Percentiles rank a stretch among this genome's conserved stretches.
Conservation (phyloP, 371 early-diverging fungal species). For the Lichtheimia hyalospora region DNA sequence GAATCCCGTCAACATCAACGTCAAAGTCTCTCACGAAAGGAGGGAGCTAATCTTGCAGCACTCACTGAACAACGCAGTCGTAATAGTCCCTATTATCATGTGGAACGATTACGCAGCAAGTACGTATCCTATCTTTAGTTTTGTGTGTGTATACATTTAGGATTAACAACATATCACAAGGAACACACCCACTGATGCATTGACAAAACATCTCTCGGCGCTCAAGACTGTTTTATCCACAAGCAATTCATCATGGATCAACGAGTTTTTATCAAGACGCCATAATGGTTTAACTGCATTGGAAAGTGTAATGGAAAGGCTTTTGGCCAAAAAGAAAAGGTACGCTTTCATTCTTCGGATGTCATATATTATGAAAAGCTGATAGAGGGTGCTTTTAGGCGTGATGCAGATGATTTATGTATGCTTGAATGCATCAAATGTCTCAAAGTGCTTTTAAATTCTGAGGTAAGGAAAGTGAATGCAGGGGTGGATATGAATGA, state of each 20-base stretch:
- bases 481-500: slow-evolving; percentile 4
- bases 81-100: slow-evolving; percentile 44
- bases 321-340: slow-evolving; percentile 47
- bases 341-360: slow-evolving; percentile 8
- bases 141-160: not conserved
- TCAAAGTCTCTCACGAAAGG: too few species aligned
- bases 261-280: slow-evolving; percentile 54
- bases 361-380: too few species aligned
- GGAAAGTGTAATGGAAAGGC: slow-evolving; percentile 54
- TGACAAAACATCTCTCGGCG: slow-evolving; percentile 54
- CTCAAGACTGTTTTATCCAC: slow-evolving; percentile 51
- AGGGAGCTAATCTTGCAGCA: slow-evolving; percentile 3
- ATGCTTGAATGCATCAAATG: slow-evolving; percentile 63
- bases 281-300: slow-evolving; percentile 52
- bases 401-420: slow-evolving; percentile 29
- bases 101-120: slow-evolving; percentile 42
- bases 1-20: not conserved
- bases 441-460: slow-evolving; percentile 54
- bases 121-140: slow-evolving; percentile 12
- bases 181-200: slow-evolving; percentile 34
- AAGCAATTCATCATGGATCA: slow-evolving; percentile 58
- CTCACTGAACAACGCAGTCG: slow-evolving; percentile 25
- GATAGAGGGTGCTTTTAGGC: not conserved
- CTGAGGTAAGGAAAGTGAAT: slow-evolving; percentile 42
- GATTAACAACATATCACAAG: slow-evolving; percentile 13